phyloP scores from a whole-genome alignment of 768 basidiomycete species.

The Termitomyces sp. region DNA sequence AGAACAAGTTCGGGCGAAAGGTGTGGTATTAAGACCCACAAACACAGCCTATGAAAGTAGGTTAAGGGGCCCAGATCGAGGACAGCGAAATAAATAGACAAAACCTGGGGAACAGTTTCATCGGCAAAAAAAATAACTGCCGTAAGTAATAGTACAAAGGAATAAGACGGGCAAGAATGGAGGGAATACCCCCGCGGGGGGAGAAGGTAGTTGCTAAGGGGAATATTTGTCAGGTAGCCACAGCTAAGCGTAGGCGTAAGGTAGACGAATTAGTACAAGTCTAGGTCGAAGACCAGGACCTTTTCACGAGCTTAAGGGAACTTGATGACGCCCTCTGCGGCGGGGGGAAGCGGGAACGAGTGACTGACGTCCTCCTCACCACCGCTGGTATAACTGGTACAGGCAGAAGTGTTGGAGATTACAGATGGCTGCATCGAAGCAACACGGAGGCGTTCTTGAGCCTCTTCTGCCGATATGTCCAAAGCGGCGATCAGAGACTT shows the following conservation, averaged over 20 bases:
- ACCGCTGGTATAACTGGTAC: constrained; percentile 20
- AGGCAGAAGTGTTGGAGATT: constrained; percentile 26
- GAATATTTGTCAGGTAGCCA: not conserved
- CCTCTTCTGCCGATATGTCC: constrained; percentile 39
- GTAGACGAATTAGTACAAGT: constrained; percentile 5
- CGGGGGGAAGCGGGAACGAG: constrained; percentile 36
- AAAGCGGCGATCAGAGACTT: constrained; percentile 67
- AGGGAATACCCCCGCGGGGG: not conserved
- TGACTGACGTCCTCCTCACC: constrained; percentile 30
- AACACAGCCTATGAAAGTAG: not conserved
- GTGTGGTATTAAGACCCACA: not conserved
- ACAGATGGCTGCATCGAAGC: constrained; percentile 56
- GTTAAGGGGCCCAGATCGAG: not conserved
- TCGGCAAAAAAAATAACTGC: not conserved
- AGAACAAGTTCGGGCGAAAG: not conserved
- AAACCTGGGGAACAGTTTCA: not conserved
- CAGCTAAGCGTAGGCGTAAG: constrained; percentile 1
- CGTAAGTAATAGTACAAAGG: constrained; percentile 1
- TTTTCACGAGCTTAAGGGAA: constrained; percentile 1
- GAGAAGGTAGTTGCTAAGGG: not conserved
- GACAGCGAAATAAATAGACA: not conserved
- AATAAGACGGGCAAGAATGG: not conserved
- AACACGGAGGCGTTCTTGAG: constrained; percentile 45
- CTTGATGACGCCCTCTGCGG: constrained; percentile 4
- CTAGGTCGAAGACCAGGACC: constrained; percentile 2